phyloP scores from a whole-genome alignment of 495 filamentous ascomycete genomes.

The Daldinia bambusicola region DNA sequence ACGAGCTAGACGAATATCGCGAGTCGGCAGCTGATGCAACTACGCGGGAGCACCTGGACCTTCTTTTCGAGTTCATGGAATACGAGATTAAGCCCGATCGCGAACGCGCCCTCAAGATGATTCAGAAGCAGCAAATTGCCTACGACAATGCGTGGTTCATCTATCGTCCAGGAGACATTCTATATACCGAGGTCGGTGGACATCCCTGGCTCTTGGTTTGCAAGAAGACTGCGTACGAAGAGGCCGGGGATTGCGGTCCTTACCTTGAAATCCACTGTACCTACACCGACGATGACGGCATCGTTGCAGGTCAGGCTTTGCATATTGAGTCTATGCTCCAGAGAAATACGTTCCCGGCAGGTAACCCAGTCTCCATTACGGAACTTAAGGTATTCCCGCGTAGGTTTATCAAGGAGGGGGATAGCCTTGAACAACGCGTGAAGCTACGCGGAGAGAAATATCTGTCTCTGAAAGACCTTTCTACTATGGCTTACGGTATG shows the following conservation, averaged over 20 bases:
- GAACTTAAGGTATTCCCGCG: slow-evolving; percentile 40
- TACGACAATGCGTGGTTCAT: slow-evolving; percentile 52
- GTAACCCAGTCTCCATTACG: slow-evolving; percentile 38
- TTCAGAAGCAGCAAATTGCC: slow-evolving; percentile 43
- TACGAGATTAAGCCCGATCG: slow-evolving; percentile 43
- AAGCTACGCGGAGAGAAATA: slow-evolving; percentile 38
- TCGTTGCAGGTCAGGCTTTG: slow-evolving; percentile 28
- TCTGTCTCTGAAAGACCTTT: slow-evolving; percentile 31
- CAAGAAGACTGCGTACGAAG: slow-evolving; percentile 46
- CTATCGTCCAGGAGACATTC: slow-evolving; percentile 50
- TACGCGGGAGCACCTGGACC: slow-evolving; percentile 47
- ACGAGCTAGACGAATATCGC: slow-evolving; percentile 48
- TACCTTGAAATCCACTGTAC: slow-evolving; percentile 45
- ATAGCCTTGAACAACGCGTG: slow-evolving; percentile 36
- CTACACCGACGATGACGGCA: slow-evolving; percentile 42
- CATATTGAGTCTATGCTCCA: slow-evolving; percentile 29
- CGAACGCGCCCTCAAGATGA: slow-evolving; percentile 46
- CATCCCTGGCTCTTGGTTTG: slow-evolving; percentile 46
- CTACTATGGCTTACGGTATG: slow-evolving; percentile 43
- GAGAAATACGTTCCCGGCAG: slow-evolving; percentile 35
- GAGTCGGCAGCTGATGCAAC: slow-evolving; percentile 41
- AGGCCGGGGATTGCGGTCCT: slow-evolving; percentile 20
- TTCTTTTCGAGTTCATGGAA: slow-evolving; percentile 51
- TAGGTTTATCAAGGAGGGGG: slow-evolving; percentile 31
- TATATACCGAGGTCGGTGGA: slow-evolving; percentile 47